Base-by-base conservation (phyloP, 768 basidiomycete genomes). In the Boletus rubescentipes region DNA sequence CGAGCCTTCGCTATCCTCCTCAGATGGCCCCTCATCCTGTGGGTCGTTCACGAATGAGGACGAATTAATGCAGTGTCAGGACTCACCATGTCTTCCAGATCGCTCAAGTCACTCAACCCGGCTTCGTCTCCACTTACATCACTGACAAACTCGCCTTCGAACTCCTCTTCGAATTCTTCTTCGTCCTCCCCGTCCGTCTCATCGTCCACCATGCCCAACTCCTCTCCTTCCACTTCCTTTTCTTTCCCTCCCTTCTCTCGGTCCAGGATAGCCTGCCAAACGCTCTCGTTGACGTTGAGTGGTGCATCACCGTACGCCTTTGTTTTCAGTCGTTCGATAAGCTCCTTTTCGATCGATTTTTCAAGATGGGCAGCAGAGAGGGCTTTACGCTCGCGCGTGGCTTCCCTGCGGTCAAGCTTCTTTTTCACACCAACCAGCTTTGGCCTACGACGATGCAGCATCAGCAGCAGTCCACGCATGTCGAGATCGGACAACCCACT, bases 271-370 rank as follows among this genome's bases (percentile, higher is more conserved):
- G 91, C 86, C 59, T 86, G 84, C 97, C 97, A 98, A 9, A 98
- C 94, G 38, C 78, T 86, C 73, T 99, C 97, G 72, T 99, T 98
- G 53, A 99, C 95, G 71, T 99, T 98, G 40, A 99, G 81, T 12
- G 97, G 97, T 32, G 91, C 89, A 65, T 98, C 96, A 39, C 97
- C 96, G 67, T 99, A 98, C 16, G 96, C 95, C 72, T 97, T 97
- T 49, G 88, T 88, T 76, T 95, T 94, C 18, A 99, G 80, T 16
- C 97, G 91, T 63, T 96, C 93, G 43, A 99, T 85, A 23, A 98
- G 84, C 67, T 99, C 97, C 67, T 93, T 93, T 71, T 98, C 91
- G 62, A 99, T 98, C 12, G 91, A 90, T 53, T 85, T 87, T 71
- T 99, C 97, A 36, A 99, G 83, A 58, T 91, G 93, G 0, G 97